phyloP scores from a whole-genome alignment of 2,329 filamentous ascomycete species.

The Colletotrichum karsti region DNA sequence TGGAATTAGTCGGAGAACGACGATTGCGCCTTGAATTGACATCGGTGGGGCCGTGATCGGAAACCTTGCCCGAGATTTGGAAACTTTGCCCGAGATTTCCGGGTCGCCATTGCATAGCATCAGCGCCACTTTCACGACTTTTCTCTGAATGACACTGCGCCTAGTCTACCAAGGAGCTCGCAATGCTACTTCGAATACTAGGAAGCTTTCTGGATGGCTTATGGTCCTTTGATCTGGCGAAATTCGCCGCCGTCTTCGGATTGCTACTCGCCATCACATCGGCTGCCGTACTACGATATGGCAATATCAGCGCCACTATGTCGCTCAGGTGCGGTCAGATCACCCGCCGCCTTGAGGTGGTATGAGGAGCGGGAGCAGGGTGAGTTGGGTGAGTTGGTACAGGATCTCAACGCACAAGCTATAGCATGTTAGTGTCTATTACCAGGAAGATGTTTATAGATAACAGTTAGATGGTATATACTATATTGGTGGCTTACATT shows the following conservation, averaged over 20 bases:
- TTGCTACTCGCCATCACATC: rapidly evolving
- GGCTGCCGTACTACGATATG: not conserved
- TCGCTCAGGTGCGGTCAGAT: not conserved
- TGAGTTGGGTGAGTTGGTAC: not conserved
- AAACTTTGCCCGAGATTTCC: not conserved
- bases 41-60: not conserved
- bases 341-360: too few species aligned
- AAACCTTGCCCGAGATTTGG: not conserved
- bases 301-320: not conserved
- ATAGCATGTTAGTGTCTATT: not conserved
- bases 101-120: not conserved
- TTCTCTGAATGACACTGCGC: not conserved
- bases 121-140: not conserved
- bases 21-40: not conserved
- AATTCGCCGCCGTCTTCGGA: not conserved
- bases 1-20: not conserved
- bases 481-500: not conserved
- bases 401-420: not conserved
- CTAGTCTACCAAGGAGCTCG: not conserved
- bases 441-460: not conserved
- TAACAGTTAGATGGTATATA: not conserved
- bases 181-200: not conserved
- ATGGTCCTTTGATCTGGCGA: rapidly evolving
- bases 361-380: not conserved
- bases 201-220: not conserved